A percentile compares a stretch with the other conserved stretches of the same genome.
Conservation (phyloP, 139 green algal species). For the Chlorella sp. region DNA sequence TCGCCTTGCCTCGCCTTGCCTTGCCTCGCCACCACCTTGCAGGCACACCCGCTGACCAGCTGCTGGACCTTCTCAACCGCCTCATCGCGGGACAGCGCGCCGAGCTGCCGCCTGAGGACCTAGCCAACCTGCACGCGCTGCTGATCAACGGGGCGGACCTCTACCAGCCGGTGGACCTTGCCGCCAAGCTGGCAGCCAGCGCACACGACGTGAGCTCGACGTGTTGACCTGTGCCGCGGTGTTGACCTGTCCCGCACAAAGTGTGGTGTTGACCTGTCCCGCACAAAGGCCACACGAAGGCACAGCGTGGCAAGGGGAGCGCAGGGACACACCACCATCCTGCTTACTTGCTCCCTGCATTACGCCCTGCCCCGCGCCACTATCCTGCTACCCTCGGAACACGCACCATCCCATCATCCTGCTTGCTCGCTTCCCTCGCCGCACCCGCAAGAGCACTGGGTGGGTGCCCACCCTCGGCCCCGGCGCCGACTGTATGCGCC, state of each 20-base stretch:
- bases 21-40: too few relatives aligned
- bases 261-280: too few relatives aligned
- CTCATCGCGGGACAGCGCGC: background rate
- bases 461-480: background rate
- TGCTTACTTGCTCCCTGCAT: background rate
- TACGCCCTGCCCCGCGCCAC: background rate
- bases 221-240: too few relatives aligned
- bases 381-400: background rate
- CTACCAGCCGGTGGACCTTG: background rate
- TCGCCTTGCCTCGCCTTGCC: too few relatives aligned
- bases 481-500: background rate
- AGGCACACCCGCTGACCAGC: background rate
- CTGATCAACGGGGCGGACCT: background rate
- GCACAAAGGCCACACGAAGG: background rate
- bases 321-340: background rate
- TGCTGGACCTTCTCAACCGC: background rate
- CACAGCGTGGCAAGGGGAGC: background rate
- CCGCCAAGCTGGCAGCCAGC: background rate
- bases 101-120: background rate
- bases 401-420: too few relatives aligned
- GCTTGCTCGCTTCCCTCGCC: too few relatives aligned
- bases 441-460: too few relatives aligned
- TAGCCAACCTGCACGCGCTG: background rate
- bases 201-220: background rate
- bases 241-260: too few relatives aligned